Evolutionary conservation across 495 filamentous ascomycete genomes (phyloP).

Genomic region (Hypomontagnella monticulosa): DNA sequence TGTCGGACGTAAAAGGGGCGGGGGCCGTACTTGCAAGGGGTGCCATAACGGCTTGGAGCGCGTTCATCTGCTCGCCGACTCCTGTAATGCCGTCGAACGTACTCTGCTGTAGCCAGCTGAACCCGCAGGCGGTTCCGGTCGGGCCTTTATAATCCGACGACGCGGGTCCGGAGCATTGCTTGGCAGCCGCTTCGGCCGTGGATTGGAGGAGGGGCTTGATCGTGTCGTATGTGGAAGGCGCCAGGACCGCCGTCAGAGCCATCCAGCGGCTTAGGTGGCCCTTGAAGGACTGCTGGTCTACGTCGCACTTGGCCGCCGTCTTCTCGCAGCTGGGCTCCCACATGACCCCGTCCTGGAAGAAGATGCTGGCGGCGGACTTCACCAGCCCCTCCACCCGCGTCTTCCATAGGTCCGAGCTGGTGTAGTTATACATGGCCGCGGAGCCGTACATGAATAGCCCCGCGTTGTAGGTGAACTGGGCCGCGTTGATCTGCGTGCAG

Average conservation of each 20-base stretch:
- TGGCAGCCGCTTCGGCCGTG: conserved; percentile 68
- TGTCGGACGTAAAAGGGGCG: conserved; percentile 62
- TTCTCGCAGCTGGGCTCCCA: conserved; percentile 70
- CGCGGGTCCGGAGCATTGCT: conserved; percentile 65
- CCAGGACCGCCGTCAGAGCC: conserved; percentile 65
- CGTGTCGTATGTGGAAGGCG: conserved; percentile 59
- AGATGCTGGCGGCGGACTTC: conserved; percentile 56
- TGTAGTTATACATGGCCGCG: conserved; percentile 74
- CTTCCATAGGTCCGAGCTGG: conserved; percentile 64
- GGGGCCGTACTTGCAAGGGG: conserved; percentile 45
- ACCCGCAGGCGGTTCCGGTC: conserved; percentile 64
- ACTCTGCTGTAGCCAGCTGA: conserved; percentile 35
- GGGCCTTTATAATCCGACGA: conserved; percentile 58
- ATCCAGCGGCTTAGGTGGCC: conserved; percentile 77
- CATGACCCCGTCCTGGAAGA: conserved; percentile 63
- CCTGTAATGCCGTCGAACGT: conserved; percentile 58
- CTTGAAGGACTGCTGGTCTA: conserved; percentile 84
- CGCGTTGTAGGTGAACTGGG: conserved; percentile 77
- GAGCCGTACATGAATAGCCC: conserved; percentile 76
- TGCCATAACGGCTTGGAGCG: conserved; percentile 65
- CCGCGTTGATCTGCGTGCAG: conserved; percentile 57
- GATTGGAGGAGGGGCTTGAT: conserved; percentile 66
- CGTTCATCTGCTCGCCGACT: conserved; percentile 69
- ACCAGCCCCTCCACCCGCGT: conserved; percentile 63
- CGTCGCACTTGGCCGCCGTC: conserved; percentile 63